Percentiles rank a stretch among this genome's conserved stretches.
These are phyloP conservation scores for Flaveria sonorensis DNA, from an alignment of 129 eudicot genomes.

Conservation along the genomic window DNA sequence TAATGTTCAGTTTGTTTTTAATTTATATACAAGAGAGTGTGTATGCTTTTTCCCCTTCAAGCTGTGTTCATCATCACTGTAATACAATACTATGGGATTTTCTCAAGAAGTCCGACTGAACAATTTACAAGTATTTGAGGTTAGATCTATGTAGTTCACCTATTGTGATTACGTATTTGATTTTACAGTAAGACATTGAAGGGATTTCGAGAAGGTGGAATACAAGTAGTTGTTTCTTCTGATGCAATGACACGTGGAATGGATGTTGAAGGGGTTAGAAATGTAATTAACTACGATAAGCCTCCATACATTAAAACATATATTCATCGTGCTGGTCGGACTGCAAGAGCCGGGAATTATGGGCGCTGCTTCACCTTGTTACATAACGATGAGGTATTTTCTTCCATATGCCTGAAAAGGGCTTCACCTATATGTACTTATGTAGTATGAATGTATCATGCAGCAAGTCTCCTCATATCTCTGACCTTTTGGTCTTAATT, in stretches of 20 bases:
- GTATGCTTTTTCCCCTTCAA: no score
- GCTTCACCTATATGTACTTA: not conserved
- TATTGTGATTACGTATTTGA: slow-evolving; percentile 14
- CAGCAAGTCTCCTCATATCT: not conserved
- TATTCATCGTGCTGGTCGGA: slow-evolving; percentile 95
- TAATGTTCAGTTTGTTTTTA: not conserved
- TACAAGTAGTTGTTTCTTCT: slow-evolving; percentile 74
- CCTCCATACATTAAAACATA: slow-evolving; percentile 78
- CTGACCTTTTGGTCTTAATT: not conserved
- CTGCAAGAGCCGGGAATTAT: slow-evolving; percentile 85
- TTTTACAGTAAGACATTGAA: slow-evolving; percentile 67
- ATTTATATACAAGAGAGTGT: no score
- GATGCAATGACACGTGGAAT: slow-evolving; percentile 95
- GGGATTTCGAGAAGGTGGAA: slow-evolving; percentile 69
- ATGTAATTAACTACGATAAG: slow-evolving; percentile 81
- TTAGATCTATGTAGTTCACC: not conserved
- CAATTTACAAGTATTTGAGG: not conserved
- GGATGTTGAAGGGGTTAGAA: slow-evolving; percentile 87
- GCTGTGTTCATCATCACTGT: not conserved
- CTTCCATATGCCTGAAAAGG: not conserved
- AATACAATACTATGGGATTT: not conserved
- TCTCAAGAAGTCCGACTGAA: not conserved
- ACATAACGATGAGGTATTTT: slow-evolving; percentile 64
- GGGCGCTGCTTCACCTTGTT: slow-evolving; percentile 85
- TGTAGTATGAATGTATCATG: not conserved